Base-by-base conservation (phyloP, 2,329 filamentous ascomycete species). In the Phialemoniopsis sp. region DNA sequence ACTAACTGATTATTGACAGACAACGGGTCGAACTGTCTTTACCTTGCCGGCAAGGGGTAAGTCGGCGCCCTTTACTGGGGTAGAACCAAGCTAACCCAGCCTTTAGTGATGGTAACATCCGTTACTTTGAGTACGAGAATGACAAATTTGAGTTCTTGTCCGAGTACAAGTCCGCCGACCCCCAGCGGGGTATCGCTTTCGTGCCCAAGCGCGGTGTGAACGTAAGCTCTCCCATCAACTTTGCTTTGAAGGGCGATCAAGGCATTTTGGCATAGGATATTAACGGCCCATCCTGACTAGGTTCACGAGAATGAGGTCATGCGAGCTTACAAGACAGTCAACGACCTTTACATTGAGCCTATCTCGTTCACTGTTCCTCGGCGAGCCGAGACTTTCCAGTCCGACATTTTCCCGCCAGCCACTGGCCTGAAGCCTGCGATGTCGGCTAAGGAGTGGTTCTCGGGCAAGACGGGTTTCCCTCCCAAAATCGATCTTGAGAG, bases 101-200 rank as follows among this genome's bases (percentile, higher is more conserved):
- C 10, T 21, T 13, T 46, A 93, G 88, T 64, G 93, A 98, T 59
- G 93, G 93, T 57, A 98, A 98, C 67, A 98, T 98, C 58, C 90
- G 93, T 48, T 98, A 98, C 75, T 98, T 87, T 63, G 93, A 98
- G 67, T 95, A 94, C 58, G 87, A 94, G 60, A 95, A 97, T 67
- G 91, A 97, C 74, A 96, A 96, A 66, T 96, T 98, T 59, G 91
- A 98, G 66, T 95, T 87, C 65, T 72, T 98, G 39, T 94, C 89
- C 47, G 91, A 97, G 63, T 93, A 97, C 76, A 95, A 96, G 68
- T 97, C 93, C n/a, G 72, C 75, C 30, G 93, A 98, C 49, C 91
- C 93, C 26, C 93, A 98, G 68, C 82, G 93, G 59, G 93, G 93
- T 53, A 77, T 98, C 53, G 93, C 89, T 28, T 97, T 98, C 64